phyloP scores from a whole-genome alignment of 2,329 filamentous ascomycete genomes.

The Hypocreales sp. region DNA sequence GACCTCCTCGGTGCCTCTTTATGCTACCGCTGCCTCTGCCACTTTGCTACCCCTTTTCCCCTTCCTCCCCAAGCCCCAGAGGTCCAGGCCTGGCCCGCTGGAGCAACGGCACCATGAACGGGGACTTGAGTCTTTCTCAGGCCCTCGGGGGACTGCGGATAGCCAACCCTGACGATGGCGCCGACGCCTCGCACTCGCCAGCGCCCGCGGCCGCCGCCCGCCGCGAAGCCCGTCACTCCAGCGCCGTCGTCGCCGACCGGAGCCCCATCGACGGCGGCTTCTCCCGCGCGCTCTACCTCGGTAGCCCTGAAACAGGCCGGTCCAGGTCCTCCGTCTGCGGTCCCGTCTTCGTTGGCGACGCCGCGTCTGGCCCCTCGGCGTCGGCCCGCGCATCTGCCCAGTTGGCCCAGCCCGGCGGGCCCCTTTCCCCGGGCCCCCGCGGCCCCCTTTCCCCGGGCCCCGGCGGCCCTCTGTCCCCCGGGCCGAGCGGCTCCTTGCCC shows the following conservation, averaged over 20 bases:
- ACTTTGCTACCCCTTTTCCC: no score
- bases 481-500: slow-evolving; percentile 42
- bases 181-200: slow-evolving; percentile 9
- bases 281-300: slow-evolving; percentile 1
- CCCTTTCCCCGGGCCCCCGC: no score
- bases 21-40: no score
- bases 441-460: no score
- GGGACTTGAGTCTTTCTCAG: slow-evolving; percentile 82
- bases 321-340: no score
- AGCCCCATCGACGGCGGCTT: not conserved
- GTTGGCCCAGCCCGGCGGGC: no score
- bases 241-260: slow-evolving; percentile 7
- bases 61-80: slow-evolving; percentile 9
- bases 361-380: no score
- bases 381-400: no score
- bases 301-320: slow-evolving; percentile 5
- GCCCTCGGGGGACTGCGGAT: slow-evolving; percentile 89
- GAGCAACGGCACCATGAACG: slow-evolving; percentile 51
- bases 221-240: no score
- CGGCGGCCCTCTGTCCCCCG: not conserved
- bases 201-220: no score
- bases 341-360: no score
- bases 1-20: no score
- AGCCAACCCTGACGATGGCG: slow-evolving; percentile 78
- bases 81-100: slow-evolving; percentile 8